Conservation (phyloP, 2,329 filamentous ascomycete genomes). For the Aspergillus sp. region DNA sequence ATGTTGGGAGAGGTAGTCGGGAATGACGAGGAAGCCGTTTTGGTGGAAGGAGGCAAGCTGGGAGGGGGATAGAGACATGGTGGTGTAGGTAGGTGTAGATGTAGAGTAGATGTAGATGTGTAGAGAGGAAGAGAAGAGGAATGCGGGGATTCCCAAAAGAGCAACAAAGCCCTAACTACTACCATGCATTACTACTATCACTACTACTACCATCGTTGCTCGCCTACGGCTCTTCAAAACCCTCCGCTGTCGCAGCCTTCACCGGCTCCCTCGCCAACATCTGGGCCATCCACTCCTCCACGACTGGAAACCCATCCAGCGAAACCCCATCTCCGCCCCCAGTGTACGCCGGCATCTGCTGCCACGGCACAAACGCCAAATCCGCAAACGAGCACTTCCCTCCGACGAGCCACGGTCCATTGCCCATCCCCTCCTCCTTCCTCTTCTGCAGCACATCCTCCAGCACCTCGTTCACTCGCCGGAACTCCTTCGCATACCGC, state of each 20-base stretch:
- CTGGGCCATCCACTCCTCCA: too few species aligned
- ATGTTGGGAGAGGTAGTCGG: conserved; percentile 57
- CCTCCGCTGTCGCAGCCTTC: too few species aligned
- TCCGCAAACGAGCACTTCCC: conserved; percentile 36
- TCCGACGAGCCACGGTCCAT: conserved; percentile 31
- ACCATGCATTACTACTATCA: too few species aligned
- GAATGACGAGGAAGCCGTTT: conserved; percentile 86
- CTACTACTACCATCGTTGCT: too few species aligned
- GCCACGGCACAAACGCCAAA: conserved; percentile 31
- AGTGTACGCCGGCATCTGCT: too few species aligned
- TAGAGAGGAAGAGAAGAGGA: not conserved
- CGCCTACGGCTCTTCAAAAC: too few species aligned
- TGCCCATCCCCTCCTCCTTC: conserved; percentile 26
- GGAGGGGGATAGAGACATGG: conserved; percentile 49
- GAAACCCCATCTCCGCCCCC: too few species aligned
- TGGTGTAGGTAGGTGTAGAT: conserved; percentile 1
- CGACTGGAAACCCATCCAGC: too few species aligned
- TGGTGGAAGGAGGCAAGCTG: conserved; percentile 65
- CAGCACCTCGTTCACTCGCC: conserved; percentile 36
- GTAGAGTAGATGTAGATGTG: conserved; percentile 1
- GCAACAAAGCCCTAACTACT: too few species aligned
- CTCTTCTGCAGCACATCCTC: conserved; percentile 27
- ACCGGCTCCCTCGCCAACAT: too few species aligned
- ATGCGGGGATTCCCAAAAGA: too few species aligned
- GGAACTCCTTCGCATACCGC: conserved; percentile 35